These are phyloP conservation scores for Taiozyma sp. DNA, from an alignment of 1,139 yeast species.

Conservation along the genomic window DNA sequence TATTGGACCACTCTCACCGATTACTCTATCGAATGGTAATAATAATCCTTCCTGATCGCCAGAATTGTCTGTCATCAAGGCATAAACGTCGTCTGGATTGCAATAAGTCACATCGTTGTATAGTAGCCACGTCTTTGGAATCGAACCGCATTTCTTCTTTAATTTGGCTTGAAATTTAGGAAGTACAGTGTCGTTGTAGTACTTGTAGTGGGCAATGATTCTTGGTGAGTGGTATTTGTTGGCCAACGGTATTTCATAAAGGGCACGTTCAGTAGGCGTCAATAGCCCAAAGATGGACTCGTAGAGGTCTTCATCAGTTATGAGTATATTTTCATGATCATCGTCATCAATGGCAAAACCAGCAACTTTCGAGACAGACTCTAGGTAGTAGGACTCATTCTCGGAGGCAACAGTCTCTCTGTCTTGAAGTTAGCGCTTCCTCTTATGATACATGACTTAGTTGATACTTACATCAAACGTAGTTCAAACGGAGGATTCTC, in stretches of 20 bases:
- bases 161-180: conserved; percentile 12
- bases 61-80: conserved; percentile 45
- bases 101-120: conserved; percentile 56
- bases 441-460: not conserved
- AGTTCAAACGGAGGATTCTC: conserved; percentile 39
- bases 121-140: conserved; percentile 46
- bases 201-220: conserved; percentile 57
- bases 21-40: conserved; percentile 52
- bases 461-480: conserved; percentile 37
- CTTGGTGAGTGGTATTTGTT: conserved; percentile 56
- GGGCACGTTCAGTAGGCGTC: conserved; percentile 26
- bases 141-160: conserved; percentile 25
- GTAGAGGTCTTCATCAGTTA: conserved; percentile 30
- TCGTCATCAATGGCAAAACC: conserved; percentile 26
- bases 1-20: conserved; percentile 46
- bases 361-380: conserved; percentile 35
- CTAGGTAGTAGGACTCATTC: conserved; percentile 45
- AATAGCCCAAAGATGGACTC: conserved; percentile 32
- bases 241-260: conserved; percentile 49
- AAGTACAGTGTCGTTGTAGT: conserved; percentile 34
- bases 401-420: conserved; percentile 50
- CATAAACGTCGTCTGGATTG: conserved; percentile 63
- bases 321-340: conserved; percentile 19
- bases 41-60: conserved; percentile 22
- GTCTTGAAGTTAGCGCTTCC: not conserved